A percentile compares a stretch with the other conserved stretches of the same genome.
Evolutionary conservation across 495 filamentous ascomycete species (phyloP).

Genomic region (Aspergillus bridgeri): DNA sequence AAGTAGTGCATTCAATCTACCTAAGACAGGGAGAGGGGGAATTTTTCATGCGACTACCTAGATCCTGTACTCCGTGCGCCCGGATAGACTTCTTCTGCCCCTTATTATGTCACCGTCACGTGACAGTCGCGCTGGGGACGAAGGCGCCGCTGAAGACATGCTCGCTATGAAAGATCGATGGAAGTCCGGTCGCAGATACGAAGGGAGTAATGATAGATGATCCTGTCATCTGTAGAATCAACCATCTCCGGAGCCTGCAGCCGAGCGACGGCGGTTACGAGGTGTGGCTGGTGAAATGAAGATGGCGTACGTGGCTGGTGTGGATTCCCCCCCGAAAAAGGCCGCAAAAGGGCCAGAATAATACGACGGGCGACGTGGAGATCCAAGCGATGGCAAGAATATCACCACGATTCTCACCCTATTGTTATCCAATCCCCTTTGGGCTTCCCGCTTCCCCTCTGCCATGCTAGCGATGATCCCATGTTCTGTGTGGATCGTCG

Average conservation of each 20-base stretch:
- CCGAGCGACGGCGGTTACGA: too few relatives aligned
- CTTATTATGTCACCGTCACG: background rate
- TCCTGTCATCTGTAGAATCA: too few relatives aligned
- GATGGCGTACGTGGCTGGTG: constrained; percentile 17
- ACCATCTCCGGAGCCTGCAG: too few relatives aligned
- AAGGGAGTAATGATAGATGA: too few relatives aligned
- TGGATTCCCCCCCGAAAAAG: constrained; percentile 10
- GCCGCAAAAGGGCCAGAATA: constrained; percentile 7
- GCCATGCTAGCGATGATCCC: constrained; percentile 15
- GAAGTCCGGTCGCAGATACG: too few relatives aligned
- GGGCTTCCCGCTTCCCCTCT: constrained; percentile 1
- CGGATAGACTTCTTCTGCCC: too few relatives aligned
- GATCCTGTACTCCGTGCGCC: too few relatives aligned
- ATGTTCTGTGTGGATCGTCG: constrained; percentile 11
- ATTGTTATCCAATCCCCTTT: background rate
- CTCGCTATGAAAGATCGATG: too few relatives aligned
- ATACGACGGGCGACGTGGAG: background rate
- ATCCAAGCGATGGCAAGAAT: background rate
- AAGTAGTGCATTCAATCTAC: too few relatives aligned
- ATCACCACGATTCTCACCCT: background rate
- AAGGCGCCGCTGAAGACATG: too few relatives aligned
- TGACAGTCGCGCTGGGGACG: background rate
- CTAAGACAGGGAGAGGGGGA: background rate
- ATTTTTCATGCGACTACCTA: background rate
- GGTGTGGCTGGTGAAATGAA: constrained; percentile 4